Evolutionary conservation across 1,139 yeast species (phyloP), one percentile per base, ranked within the genome.

Genomic region (Debaryomycetaceae sp.): DNA sequence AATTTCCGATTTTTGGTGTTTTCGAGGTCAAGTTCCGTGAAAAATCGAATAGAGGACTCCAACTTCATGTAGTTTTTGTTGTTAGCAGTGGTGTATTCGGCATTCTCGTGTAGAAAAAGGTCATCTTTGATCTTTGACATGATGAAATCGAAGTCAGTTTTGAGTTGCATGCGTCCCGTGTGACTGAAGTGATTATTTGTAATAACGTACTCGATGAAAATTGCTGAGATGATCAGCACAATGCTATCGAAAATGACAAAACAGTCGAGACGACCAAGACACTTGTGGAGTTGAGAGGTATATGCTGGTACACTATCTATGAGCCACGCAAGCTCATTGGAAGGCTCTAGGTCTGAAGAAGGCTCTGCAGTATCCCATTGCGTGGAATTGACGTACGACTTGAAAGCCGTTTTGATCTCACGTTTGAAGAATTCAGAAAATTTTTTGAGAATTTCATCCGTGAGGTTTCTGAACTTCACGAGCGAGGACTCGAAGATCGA

Each of bases 151-250:
- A 83, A 64, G 56, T 87, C 95, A 4, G 57, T 48, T 5, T 63
- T 55, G 17, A 88, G 65, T 52, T 84, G 91, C 6, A 51, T 49
- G 1, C 81, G 73, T 0, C 95, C 95, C 1, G 47, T 37, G 11
- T 52, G 47, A 34, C 73, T 75, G 59, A 88, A 88, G 46, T 70
- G 75, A 55, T 84, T 84, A 38, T 81, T 76, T 45, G 83, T 79
- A 36, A 85, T 66, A 36, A 85, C 71, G 41, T 78, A 77, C 47
- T 81, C 84, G 52, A 73, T 67, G 45, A 82, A 59, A 35, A 79
- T 70, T 22, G 62, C 61, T 7, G 81, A 73, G 18, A 85, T 52
- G 1, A 71, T 61, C 6, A 68, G 57, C 0, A 83, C 70, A 2
- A 83, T 59, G 26, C 56, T 56, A 38, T 69, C 65, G 22, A 67